Evolutionary conservation across 257 asterid species (phyloP).

Genomic region (Schizonepeta tenuifolia): DNA sequence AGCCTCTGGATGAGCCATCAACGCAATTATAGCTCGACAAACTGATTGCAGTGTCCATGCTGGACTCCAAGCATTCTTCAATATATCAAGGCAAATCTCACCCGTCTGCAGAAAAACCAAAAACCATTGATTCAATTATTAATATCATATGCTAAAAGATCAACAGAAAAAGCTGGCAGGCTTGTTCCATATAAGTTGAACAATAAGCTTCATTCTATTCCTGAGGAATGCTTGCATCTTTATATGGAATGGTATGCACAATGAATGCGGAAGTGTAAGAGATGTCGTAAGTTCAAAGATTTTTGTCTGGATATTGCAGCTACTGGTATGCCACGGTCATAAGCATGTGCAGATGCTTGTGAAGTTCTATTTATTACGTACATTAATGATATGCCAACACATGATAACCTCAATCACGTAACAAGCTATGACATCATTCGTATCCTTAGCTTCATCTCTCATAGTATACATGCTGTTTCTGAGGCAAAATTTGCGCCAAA

Average conservation of each 20-base stretch:
- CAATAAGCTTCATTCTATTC: no score
- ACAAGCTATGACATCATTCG: constrained; percentile 9
- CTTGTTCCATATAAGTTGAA: background rate
- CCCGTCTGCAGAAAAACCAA: constrained; percentile 64
- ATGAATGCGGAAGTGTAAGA: no score
- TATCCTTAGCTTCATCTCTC: constrained; percentile 6
- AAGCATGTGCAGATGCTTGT: background rate
- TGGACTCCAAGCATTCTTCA: constrained; percentile 99
- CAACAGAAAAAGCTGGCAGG: background rate
- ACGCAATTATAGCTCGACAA: constrained; percentile 97
- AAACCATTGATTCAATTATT: background rate
- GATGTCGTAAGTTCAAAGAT: no score
- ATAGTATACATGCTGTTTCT: background rate
- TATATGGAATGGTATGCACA: no score
- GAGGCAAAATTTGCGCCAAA: background rate
- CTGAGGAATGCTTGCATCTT: no score
- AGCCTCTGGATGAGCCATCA: constrained; percentile 99
- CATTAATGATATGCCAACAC: background rate
- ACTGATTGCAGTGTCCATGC: constrained; percentile 99
- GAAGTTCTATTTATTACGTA: no score
- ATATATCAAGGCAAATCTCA: constrained; percentile 99
- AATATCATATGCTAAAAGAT: background rate
- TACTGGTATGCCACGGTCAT: no score
- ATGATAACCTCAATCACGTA: background rate
- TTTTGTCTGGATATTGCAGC: no score